Evolutionary conservation across 1,139 yeast species (phyloP), one percentile per base, ranked within the genome.

Genomic region (Hemisphaericaspora xylanilytica): DNA sequence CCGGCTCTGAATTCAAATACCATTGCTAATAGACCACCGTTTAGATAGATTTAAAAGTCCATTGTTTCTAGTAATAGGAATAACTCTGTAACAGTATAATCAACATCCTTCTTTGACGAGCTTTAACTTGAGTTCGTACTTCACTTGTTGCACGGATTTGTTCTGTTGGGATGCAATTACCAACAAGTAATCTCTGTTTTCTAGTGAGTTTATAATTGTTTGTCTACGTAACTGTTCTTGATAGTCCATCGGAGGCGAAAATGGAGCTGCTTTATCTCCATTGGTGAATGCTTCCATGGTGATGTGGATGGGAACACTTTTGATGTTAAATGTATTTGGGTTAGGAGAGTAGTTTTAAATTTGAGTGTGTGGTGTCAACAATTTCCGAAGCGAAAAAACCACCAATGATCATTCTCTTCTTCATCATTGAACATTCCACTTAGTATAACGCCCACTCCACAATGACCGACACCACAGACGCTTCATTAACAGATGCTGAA

Each of bases 401-500:
- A 30, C 5, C 21, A 32, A 13, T 27, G n/a, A 14, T 30, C 21
- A 48, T 15, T 41, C 40, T n/a, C n/a, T n/a, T n/a, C n/a, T n/a
- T n/a, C n/a, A n/a, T n/a, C n/a, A n/a, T n/a, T n/a, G n/a, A n/a
- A n/a, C n/a, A n/a, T n/a, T n/a, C n/a, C n/a, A n/a, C n/a, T n/a
- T n/a, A n/a, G n/a, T n/a, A n/a, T n/a, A n/a, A n/a, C n/a, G n/a
- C n/a, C n/a, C n/a, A n/a, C n/a, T n/a, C n/a, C n/a, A 28, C 12
- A 5, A 28, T 28, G 31, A 11, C 10, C n/a, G 60, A 63, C 61
- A 47, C 64, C 15, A 24, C 22, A 24, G 25, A 35, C 7, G 63
- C 45, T 14, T 35, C 59, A 36, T 36, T 75, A 37, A 57, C 75
- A 22, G 84, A 81, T 4, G 83, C 80, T 32, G 90, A 84, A 51